Conservation (phyloP, 2,329 filamentous ascomycete species). For the Iodosphaeria phyllophila region DNA sequence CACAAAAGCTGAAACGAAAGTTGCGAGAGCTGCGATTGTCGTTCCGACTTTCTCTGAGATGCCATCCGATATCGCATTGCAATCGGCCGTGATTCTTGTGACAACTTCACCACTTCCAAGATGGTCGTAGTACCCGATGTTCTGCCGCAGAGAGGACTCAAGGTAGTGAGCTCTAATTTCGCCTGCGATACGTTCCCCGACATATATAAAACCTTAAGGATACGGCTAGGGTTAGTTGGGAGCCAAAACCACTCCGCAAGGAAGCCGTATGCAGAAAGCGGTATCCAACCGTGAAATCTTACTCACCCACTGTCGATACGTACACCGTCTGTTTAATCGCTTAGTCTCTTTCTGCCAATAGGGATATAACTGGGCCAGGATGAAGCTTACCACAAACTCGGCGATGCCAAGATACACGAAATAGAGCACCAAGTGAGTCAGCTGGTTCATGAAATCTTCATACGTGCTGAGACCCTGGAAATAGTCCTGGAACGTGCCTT, state of each 20-base stretch:
- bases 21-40: slow-evolving; percentile 57
- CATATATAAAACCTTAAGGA: slow-evolving; percentile 89
- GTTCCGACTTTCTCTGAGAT: slow-evolving; percentile 79
- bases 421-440: slow-evolving; percentile 53
- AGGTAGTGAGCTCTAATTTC: slow-evolving; percentile 75
- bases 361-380: slow-evolving; percentile 60
- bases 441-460: slow-evolving; percentile 36
- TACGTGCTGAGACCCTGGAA: slow-evolving; percentile 25
- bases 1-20: slow-evolving; percentile 75
- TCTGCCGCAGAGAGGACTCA: slow-evolving; percentile 66
- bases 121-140: slow-evolving; percentile 87
- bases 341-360: too few relatives aligned
- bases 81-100: slow-evolving; percentile 84
- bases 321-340: too few relatives aligned
- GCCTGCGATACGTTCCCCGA: slow-evolving; percentile 58
- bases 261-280: too few relatives aligned
- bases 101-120: slow-evolving; percentile 86
- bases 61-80: slow-evolving; percentile 82
- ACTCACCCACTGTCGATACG: too few relatives aligned
- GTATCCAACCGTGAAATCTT: too few relatives aligned
- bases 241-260: too few relatives aligned
- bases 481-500: slow-evolving; percentile 51
- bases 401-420: slow-evolving; percentile 72
- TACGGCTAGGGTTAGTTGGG: too few relatives aligned
- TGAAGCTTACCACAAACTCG: slow-evolving; percentile 62